Evolutionary conservation across 2,329 filamentous ascomycete species (phyloP).

Genomic region (Zymoseptoria passerinii): DNA sequence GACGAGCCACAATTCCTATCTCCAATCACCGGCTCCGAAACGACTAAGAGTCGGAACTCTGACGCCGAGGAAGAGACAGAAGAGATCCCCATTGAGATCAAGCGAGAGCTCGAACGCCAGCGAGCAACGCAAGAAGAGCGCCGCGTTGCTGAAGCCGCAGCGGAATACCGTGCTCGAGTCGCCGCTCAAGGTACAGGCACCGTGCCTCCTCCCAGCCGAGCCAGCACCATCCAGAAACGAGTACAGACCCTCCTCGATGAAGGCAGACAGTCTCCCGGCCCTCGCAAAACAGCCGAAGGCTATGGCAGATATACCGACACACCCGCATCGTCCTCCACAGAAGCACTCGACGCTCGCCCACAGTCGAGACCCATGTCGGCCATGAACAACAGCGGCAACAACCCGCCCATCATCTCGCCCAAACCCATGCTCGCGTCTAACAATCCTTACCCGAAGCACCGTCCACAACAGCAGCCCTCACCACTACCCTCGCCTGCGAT

Average conservation of each 20-base stretch:
- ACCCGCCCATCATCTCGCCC: slow-evolving; percentile 19
- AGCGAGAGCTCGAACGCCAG: slow-evolving; percentile 77
- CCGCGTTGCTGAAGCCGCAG: slow-evolving; percentile 78
- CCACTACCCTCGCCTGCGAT: neutral
- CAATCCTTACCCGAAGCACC: slow-evolving; percentile 21
- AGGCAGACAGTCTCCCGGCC: slow-evolving; percentile 51
- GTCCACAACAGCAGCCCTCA: slow-evolving; percentile 9
- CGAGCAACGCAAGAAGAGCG: slow-evolving; percentile 80
- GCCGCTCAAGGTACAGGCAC: slow-evolving; percentile 51
- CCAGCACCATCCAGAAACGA: slow-evolving; percentile 82
- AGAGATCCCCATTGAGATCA: slow-evolving; percentile 75
- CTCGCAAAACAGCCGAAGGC: slow-evolving; percentile 66
- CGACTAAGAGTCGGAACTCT: slow-evolving; percentile 53
- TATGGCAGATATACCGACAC: slow-evolving; percentile 77
- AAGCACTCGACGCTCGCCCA: neutral
- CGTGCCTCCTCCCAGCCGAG: slow-evolving; percentile 51
- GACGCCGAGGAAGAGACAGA: slow-evolving; percentile 53
- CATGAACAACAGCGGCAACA: slow-evolving; percentile 6
- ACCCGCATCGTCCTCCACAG: slow-evolving; percentile 1
- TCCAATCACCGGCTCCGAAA: slow-evolving; percentile 69
- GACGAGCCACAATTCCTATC: slow-evolving; percentile 42
- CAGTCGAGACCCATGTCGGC: slow-evolving; percentile 9
- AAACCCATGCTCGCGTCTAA: slow-evolving; percentile 17
- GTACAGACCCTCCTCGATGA: slow-evolving; percentile 81
- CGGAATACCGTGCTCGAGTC: slow-evolving; percentile 73